Base-by-base conservation (phyloP, 1,139 yeast species). In the Candida sp. region DNA sequence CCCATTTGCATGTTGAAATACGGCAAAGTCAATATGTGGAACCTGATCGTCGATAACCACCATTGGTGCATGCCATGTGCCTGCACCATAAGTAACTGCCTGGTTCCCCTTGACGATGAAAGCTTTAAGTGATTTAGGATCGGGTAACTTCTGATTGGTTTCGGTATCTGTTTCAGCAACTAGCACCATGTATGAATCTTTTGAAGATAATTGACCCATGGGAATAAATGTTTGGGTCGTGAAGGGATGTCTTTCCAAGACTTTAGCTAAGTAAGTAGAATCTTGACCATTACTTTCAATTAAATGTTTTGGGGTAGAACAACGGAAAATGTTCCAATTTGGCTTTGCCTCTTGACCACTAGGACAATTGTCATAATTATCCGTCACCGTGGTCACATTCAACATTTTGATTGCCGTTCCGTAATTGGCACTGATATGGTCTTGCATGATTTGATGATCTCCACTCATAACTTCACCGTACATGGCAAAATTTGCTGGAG, bases 191-290 rank as follows among this genome's bases (percentile, higher is more conserved):
- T 81, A 91, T 0, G 89, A 84, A 19, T 63, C 57, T 36, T 73
- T 69, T 2, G 62, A 51, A 30, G 70, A 61, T 27, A 67, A 65
- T 45, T 83, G 77, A 3, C 97, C 97, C 84, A 91, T 77, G 4
- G 98, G 98, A 22, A 88, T 58, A 60, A 91, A 91, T 0, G 97
- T 86, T 62, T 91, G 98, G 0, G 97, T 84, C n/a, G 93, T 78
- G 57, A 64, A 86, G 5, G 97, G 97, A 58, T 91, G 98, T 63
- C 96, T 77, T 59, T 91, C 98, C 30, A 91, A 71, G 1, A 90
- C 96, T 50, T 77, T 84, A 23, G 88, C 68, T 2, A 65, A 58
- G 58, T 88, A 89, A 0, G 51, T 49, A 33, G 62, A 59, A 25
- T 52, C 51, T 3, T 52, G 50, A 1, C 55, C 57, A 27, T 52